Evolutionary conservation across 2,329 filamentous ascomycete species (phyloP).

Genomic region (Aplosporella prunicola): DNA sequence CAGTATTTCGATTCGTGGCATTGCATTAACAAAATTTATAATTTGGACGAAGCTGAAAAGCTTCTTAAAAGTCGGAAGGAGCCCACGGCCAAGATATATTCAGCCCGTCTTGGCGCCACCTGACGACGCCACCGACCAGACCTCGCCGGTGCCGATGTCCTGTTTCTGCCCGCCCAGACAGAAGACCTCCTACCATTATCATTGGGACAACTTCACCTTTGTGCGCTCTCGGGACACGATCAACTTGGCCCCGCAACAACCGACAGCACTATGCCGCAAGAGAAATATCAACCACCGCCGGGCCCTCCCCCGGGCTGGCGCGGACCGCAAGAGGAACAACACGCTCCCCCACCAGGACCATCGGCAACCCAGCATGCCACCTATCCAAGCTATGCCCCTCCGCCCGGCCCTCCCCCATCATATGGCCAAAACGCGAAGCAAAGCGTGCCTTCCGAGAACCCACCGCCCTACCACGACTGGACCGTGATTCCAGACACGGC

Average conservation of each 20-base stretch:
- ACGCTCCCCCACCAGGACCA: conserved; percentile 19
- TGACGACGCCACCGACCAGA: no score
- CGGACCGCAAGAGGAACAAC: conserved; percentile 13
- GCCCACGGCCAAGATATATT: no score
- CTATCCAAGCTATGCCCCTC: conserved; percentile 17
- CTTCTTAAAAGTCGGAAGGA: no score
- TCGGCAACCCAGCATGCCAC: conserved; percentile 16
- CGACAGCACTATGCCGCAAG: not conserved
- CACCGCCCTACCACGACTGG: conserved; percentile 60
- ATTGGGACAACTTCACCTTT: not conserved
- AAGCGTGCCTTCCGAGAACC: not conserved
- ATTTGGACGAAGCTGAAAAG: no score
- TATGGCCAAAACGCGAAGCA: conserved; percentile 1
- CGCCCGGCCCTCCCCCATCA: conserved; percentile 13
- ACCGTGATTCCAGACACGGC: conserved; percentile 62
- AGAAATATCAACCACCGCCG: conserved; percentile 15
- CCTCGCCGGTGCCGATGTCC: no score
- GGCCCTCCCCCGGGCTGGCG: conserved; percentile 12
- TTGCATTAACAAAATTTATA: no score
- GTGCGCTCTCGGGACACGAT: not conserved
- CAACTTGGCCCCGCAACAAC: not conserved
- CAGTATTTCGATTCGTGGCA: no score
- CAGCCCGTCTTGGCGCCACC: no score
- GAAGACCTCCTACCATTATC: not conserved
- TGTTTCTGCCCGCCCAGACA: not conserved